A percentile compares a stretch with the other conserved stretches of the same genome.
Conservation (phyloP, 2,329 filamentous ascomycete genomes). For the Exophiala calicioides region DNA sequence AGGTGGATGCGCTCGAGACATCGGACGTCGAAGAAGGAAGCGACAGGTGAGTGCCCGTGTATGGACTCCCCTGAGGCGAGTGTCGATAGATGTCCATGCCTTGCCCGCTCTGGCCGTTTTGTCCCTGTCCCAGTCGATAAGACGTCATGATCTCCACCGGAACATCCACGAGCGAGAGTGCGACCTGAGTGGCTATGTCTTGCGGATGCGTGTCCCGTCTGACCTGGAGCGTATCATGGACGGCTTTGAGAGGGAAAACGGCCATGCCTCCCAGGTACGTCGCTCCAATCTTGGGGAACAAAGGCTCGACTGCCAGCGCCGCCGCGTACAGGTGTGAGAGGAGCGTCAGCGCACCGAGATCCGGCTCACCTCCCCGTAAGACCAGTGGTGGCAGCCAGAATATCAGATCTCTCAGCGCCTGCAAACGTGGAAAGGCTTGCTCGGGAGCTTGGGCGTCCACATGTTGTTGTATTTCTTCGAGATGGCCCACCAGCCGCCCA, state of each 20-base stretch:
- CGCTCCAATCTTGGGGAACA: constrained; percentile 88
- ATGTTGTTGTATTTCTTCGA: constrained; percentile 71
- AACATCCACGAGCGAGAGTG: constrained; percentile 69
- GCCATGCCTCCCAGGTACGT: constrained; percentile 83
- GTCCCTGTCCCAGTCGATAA: constrained; percentile 68
- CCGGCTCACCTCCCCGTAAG: constrained; percentile 73
- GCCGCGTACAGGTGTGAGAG: constrained; percentile 91
- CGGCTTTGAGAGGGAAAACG: constrained; percentile 80
- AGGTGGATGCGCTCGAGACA: constrained; percentile 32
- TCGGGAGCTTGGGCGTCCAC: constrained; percentile 70
- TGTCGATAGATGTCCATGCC: constrained; percentile 22
- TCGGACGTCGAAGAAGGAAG: constrained; percentile 21
- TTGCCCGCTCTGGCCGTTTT: constrained; percentile 24
- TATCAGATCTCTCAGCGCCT: constrained; percentile 85
- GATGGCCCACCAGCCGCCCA: constrained; percentile 69
- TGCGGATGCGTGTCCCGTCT: constrained; percentile 63
- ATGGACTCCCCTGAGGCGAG: constrained; percentile 29
- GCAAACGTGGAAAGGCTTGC: constrained; percentile 86
- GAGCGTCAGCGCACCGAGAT: constrained; percentile 76
- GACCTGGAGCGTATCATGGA: constrained; percentile 71
- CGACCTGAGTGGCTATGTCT: constrained; percentile 61
- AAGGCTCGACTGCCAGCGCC: constrained; percentile 80
- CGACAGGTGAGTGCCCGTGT: constrained; percentile 17
- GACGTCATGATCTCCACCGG: constrained; percentile 68
- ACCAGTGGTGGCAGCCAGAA: constrained; percentile 92